These are phyloP conservation scores for Suhomyces coccinellae DNA, from an alignment of 1,139 yeast genomes.

Conservation along the genomic window DNA sequence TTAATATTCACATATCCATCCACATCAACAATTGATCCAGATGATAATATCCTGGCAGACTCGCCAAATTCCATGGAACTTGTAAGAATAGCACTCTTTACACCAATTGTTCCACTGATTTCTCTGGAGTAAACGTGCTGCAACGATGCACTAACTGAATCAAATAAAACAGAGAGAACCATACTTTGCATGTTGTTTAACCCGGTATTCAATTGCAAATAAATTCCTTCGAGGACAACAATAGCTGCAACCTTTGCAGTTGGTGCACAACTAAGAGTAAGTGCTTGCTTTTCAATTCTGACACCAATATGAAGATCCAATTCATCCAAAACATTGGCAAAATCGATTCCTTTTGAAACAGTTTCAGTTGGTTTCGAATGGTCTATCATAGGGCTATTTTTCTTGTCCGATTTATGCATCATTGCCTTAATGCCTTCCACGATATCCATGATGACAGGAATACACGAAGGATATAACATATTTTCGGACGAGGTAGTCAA, in stretches of 20 bases:
- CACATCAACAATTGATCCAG: slow-evolving; percentile 57
- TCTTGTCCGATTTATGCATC: slow-evolving; percentile 23
- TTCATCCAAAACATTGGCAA: slow-evolving; percentile 44
- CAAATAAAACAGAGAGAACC: slow-evolving; percentile 45
- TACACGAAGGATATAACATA: slow-evolving; percentile 67
- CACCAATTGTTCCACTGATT: slow-evolving; percentile 69
- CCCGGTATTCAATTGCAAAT: slow-evolving; percentile 57
- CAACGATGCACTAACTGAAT: slow-evolving; percentile 63
- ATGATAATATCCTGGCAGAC: slow-evolving; percentile 44
- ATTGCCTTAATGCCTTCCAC: slow-evolving; percentile 45
- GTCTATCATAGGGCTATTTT: neutral
- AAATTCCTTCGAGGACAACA: slow-evolving; percentile 67
- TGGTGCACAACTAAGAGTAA: slow-evolving; percentile 87
- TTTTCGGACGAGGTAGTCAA: slow-evolving; percentile 74
- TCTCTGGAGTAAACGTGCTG: slow-evolving; percentile 92
- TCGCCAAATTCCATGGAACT: slow-evolving; percentile 40
- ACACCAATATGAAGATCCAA: slow-evolving; percentile 67
- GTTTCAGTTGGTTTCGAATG: neutral
- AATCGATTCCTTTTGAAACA: slow-evolving; percentile 20
- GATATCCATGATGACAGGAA: slow-evolving; percentile 71
- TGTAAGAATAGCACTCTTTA: slow-evolving; percentile 51
- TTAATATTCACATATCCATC: slow-evolving; percentile 70
- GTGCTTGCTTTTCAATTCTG: slow-evolving; percentile 67
- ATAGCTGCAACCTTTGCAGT: slow-evolving; percentile 89
- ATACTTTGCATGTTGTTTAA: slow-evolving; percentile 42